These are phyloP conservation scores for Yarrowia sp. DNA, from an alignment of 805 yeast species.

Conservation along the genomic window DNA sequence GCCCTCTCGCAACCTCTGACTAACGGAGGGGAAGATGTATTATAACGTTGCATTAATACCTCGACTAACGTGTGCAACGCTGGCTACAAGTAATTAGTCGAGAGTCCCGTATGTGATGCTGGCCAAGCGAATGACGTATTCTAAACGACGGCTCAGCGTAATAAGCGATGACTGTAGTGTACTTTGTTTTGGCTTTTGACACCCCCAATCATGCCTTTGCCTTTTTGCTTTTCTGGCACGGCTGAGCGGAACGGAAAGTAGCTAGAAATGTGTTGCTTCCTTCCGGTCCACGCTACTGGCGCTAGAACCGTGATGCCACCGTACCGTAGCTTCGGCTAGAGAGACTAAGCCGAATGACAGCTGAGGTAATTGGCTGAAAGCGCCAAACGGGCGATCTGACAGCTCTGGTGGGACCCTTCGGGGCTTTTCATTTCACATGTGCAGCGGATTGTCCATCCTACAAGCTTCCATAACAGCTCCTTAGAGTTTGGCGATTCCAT, in stretches of 20 bases:
- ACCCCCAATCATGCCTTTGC: not conserved
- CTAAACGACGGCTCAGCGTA: not conserved
- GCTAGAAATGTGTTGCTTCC: not conserved
- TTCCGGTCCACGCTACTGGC: too few species aligned
- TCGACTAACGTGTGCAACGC: not conserved
- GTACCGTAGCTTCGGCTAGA: too few species aligned
- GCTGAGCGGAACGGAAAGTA: conserved; percentile 21
- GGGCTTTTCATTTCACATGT: not conserved
- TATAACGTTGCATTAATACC: not conserved
- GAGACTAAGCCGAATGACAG: too few species aligned
- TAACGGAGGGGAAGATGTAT: too few species aligned
- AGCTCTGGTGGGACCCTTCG: not conserved
- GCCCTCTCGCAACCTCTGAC: too few species aligned
- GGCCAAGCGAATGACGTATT: not conserved
- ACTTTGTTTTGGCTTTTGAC: not conserved
- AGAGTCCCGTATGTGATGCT: too few species aligned
- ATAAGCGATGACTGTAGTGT: not conserved
- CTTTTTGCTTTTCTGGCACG: conserved; percentile 14
- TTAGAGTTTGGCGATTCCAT: not conserved
- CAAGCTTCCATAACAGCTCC: not conserved
- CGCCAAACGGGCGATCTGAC: not conserved
- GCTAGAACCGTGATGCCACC: too few species aligned
- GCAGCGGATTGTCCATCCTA: not conserved
- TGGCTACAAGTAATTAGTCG: too few species aligned
- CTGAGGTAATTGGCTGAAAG: not conserved